Percentiles rank a stretch among this genome's conserved stretches.
phyloP scores from a whole-genome alignment of 345 rosid genomes.

The Pelargonium nanum region DNA sequence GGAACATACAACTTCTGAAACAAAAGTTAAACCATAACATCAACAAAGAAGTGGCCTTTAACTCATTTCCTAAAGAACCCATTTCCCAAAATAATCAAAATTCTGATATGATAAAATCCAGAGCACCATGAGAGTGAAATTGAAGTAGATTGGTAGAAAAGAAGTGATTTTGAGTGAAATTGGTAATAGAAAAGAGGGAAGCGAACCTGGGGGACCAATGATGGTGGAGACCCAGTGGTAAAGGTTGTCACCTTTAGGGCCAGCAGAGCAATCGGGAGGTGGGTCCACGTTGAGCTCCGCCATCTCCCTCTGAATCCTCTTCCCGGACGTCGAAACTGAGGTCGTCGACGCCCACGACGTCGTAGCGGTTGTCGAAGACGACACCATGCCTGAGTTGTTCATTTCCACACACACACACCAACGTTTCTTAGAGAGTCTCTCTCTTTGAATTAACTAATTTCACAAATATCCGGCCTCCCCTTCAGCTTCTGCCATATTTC shows the following conservation, averaged over 20 bases:
- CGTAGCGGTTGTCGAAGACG: constrained; percentile 33
- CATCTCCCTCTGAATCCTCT: constrained; percentile 88
- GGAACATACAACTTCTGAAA: too few species aligned
- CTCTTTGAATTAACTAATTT: too few species aligned
- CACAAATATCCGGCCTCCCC: too few species aligned
- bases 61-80: not conserved
- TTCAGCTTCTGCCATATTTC: too few species aligned
- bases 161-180: not conserved
- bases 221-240: constrained; percentile 86
- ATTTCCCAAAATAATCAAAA: not conserved
- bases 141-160: not conserved
- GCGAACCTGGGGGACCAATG: constrained; percentile 67
- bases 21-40: not conserved
- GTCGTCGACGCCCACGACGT: constrained; percentile 72
- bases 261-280: constrained; percentile 77
- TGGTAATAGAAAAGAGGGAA: not conserved
- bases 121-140: too few species aligned
- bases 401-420: not conserved
- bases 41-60: not conserved
- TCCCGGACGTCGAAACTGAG: constrained; percentile 76
- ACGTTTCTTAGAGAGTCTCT: too few species aligned
- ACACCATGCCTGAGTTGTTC: constrained; percentile 12
- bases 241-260: constrained; percentile 87
- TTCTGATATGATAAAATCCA: too few species aligned
- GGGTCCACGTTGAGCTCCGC: constrained; percentile 66